Conservation (phyloP, 1,284 basidiomycete species). For the Tilletia caries region DNA sequence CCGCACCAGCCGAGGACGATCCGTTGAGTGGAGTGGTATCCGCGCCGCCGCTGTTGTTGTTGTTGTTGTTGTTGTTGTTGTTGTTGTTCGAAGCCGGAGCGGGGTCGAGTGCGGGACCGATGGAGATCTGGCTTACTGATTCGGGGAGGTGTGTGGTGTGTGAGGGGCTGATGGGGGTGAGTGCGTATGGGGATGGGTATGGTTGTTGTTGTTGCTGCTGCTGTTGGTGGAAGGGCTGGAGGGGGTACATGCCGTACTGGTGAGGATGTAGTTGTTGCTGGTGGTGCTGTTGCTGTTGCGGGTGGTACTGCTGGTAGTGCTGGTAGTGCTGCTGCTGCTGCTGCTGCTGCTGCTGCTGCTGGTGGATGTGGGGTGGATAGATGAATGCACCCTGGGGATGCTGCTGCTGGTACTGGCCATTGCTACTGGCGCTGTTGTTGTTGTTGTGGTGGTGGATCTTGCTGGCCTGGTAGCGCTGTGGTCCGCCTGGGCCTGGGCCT, state of each 20-base stretch:
- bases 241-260: neutral
- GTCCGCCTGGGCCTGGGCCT: neutral
- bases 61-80: no score
- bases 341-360: neutral
- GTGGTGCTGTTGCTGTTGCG: neutral
- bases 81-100: no score
- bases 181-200: neutral
- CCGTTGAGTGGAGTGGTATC: no score
- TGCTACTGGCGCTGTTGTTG: neutral
- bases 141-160: neutral
- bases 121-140: neutral
- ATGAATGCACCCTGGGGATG: neutral
- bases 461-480: neutral
- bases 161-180: neutral
- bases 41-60: no score
- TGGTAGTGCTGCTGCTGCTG: neutral
- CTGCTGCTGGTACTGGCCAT: slow-evolving; percentile 2
- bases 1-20: no score
- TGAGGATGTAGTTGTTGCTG: neutral
- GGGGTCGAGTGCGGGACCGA: neutral
- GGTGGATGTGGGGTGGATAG: neutral
- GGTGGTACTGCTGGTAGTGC: neutral
- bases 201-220: neutral
- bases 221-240: neutral
- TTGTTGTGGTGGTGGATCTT: neutral